Conservation (phyloP, 148 eudicot genomes). For the Rhododendron vialii region DNA sequence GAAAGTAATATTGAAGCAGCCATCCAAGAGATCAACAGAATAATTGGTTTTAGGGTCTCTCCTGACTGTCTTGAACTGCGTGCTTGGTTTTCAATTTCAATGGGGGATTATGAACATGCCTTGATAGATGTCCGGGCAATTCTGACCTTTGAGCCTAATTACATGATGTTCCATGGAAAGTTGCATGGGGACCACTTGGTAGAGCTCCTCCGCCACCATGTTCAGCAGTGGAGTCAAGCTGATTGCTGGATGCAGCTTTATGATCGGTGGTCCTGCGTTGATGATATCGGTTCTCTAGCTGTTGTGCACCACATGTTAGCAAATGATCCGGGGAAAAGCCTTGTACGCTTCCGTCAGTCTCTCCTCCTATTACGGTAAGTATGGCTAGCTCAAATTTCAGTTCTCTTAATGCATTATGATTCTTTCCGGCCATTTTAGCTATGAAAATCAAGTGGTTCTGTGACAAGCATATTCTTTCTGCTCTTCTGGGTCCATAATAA, state of each 20-base stretch:
- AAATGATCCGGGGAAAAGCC: conserved; percentile 82
- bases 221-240: conserved; percentile 72
- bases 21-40: conserved; percentile 61
- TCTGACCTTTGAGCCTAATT: conserved; percentile 63
- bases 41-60: conserved; percentile 69
- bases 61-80: conserved; percentile 88
- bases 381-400: conserved; percentile 5
- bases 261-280: conserved; percentile 86
- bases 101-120: conserved; percentile 75
- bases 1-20: conserved; percentile 41
- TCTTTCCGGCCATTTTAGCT: conserved; percentile 5
- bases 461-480: conserved; percentile 3
- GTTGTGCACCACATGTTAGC: conserved; percentile 83
- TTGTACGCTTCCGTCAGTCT: conserved; percentile 74
- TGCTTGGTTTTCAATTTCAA: conserved; percentile 68
- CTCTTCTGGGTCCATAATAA: neutral
- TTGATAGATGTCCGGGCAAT: conserved; percentile 65
- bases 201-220: conserved; percentile 54
- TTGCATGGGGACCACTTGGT: conserved; percentile 58
- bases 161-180: conserved; percentile 72
- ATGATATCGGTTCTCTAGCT: conserved; percentile 87
- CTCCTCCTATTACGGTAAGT: conserved; percentile 74
- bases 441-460: neutral
- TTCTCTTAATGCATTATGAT: neutral
- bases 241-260: conserved; percentile 91